Evolutionary conservation across 225 moss, liverwort and hornwort species (phyloP), one percentile per base, ranked within the genome.

Genomic region (Polytrichum commune): DNA sequence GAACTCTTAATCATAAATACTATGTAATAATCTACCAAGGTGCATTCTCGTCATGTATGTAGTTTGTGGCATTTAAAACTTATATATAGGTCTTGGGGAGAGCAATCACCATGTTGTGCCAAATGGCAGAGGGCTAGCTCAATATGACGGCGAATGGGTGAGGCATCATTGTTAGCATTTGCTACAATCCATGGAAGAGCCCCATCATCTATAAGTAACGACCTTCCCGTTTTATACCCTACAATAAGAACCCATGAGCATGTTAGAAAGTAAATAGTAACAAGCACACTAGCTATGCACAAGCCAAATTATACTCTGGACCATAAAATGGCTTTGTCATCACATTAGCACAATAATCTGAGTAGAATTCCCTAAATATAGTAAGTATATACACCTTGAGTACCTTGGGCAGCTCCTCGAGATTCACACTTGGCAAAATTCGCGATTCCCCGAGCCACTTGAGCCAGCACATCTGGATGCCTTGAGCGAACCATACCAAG

Each of bases 141-240:
- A 76, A 93, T 93, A 62, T 93, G 91, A 65, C 91, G 89, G 75
- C 93, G 82, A 64, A 93, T 89, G 29, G 91, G 93, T 38, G 93
- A 91, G 53, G 91, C 93, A 75, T 93, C 91, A 65, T 93, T 93
- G 75, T 91, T 93, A 6, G 93, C 93, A 80, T 93, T 93, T 25
- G 91, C 91, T 33, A 93, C 91, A 74, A 93, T 93, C 93, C 93
- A 93, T 70, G 93, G 93, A 64, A 93, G 71, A 66, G 93, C 93
- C 74, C 93, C 93, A 78, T 93, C 93, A 72, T 93, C 93, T 67
- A 93, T 93, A 5, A 93, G 74, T 63, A 93, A 77, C 29, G 93
- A 93, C 71, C 91, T 89, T 58, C 93, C 93, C 56, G 87, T 82
- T 76, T 91, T 93, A 69, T 91, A 91, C 35, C 93, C 91, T 90